Evolutionary conservation across 164 flowering plant genomes (phyloP).

Genomic region (Hamamelis virginiana): DNA sequence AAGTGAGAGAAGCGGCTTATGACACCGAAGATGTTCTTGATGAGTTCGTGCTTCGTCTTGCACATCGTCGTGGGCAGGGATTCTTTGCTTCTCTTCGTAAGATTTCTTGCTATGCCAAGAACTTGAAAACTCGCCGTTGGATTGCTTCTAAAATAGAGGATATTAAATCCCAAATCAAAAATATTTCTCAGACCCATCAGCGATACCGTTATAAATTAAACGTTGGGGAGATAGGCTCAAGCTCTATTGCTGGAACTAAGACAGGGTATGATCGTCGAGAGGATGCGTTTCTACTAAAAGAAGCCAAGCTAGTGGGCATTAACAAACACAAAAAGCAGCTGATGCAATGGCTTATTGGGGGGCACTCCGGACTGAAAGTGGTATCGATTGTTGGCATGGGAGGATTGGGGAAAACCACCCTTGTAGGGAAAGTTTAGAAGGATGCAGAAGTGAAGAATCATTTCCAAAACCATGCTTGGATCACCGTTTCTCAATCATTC

Average conservation of each 20-base stretch:
- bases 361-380: too few relatives aligned
- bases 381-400: too few relatives aligned
- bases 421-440: constrained; percentile 2
- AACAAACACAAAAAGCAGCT: neutral
- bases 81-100: too few relatives aligned
- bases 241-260: too few relatives aligned
- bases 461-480: too few relatives aligned
- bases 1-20: neutral
- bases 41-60: neutral
- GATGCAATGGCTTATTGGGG: neutral
- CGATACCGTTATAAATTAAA: neutral
- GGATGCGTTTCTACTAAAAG: constrained; percentile 6
- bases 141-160: neutral
- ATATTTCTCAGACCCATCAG: too few relatives aligned
- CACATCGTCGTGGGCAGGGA: neutral
- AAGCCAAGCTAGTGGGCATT: constrained; percentile 19
- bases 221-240: too few relatives aligned
- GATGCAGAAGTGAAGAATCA: neutral
- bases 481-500: constrained; percentile 25
- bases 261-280: too few relatives aligned
- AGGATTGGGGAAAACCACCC: neutral
- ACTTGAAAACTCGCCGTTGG: neutral
- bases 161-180: neutral
- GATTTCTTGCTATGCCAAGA: too few relatives aligned
- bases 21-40: constrained; percentile 1